phyloP scores from a whole-genome alignment of 192 early-diverging fungal species.

The Blastocladiella britannica region DNA sequence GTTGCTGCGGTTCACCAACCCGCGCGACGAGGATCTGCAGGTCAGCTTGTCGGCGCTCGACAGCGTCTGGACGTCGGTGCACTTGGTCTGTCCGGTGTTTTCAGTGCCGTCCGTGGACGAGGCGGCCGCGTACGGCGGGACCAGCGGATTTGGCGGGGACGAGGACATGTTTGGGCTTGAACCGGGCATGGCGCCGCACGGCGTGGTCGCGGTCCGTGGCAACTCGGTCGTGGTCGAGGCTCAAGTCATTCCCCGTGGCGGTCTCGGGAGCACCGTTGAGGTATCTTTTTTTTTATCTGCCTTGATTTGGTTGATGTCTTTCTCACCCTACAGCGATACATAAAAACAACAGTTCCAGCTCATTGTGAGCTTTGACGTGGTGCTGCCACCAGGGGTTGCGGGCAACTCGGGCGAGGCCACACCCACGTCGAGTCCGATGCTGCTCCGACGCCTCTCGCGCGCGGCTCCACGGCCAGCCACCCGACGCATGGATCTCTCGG shows the following conservation, averaged over 20 bases:
- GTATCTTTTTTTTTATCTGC: too few species aligned
- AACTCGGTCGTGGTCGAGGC: neutral
- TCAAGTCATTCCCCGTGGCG: neutral
- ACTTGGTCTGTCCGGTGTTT: conserved; percentile 39
- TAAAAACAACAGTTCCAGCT: too few species aligned
- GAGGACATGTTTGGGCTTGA: neutral
- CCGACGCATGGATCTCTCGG: too few species aligned
- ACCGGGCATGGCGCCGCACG: neutral
- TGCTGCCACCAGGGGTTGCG: too few species aligned
- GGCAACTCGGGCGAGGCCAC: too few species aligned
- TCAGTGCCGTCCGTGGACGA: conserved; percentile 51
- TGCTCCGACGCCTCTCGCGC: too few species aligned
- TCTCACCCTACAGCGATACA: too few species aligned
- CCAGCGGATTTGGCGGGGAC: neutral
- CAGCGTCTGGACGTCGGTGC: conserved; percentile 16
- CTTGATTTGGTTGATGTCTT: too few species aligned
- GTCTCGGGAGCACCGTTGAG: neutral
- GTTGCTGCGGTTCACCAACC: conserved; percentile 58
- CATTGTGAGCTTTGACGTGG: too few species aligned
- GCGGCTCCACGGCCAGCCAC: too few species aligned
- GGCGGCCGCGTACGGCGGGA: conserved; percentile 57
- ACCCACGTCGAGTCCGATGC: too few species aligned
- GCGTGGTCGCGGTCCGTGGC: neutral
- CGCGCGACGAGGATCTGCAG: conserved; percentile 46
- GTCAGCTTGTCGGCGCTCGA: conserved; percentile 31